Evolutionary conservation across 345 rosid species (phyloP).

Genomic region (Citrus reticulata): DNA sequence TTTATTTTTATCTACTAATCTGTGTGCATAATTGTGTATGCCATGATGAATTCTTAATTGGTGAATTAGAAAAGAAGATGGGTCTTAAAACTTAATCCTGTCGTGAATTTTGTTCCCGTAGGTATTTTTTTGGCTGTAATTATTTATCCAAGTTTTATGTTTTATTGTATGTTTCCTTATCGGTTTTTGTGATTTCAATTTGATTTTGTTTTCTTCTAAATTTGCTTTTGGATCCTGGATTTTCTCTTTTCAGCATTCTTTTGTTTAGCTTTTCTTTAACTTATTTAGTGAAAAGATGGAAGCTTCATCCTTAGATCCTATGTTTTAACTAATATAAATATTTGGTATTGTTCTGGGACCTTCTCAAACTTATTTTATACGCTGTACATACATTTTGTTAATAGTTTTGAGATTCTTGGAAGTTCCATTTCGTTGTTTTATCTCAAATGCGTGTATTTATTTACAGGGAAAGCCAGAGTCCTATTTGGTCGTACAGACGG

Average conservation of each 20-base stretch:
- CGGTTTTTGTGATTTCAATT: no score
- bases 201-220: not conserved
- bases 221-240: no score
- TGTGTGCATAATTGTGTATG: no score
- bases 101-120: not conserved
- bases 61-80: not conserved
- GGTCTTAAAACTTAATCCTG: not conserved
- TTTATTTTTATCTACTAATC: no score
- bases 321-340: no score
- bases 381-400: not conserved
- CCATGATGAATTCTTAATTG: no score
- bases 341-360: not conserved
- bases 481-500: conserved; percentile 4
- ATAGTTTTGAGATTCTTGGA: not conserved
- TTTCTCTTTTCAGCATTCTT: no score
- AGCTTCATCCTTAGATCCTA: no score
- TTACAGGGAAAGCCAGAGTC: conserved; percentile 25
- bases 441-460: conserved; percentile 1
- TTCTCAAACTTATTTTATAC: not conserved
- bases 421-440: not conserved
- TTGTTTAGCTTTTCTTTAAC: no score
- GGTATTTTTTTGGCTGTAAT: not conserved
- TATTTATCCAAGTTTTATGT: not conserved
- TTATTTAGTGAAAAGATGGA: not conserved
- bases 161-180: no score